These are phyloP conservation scores for Paramecium caudatum DNA, from an alignment of 73 alveolate species.

Conservation along the genomic window DNA sequence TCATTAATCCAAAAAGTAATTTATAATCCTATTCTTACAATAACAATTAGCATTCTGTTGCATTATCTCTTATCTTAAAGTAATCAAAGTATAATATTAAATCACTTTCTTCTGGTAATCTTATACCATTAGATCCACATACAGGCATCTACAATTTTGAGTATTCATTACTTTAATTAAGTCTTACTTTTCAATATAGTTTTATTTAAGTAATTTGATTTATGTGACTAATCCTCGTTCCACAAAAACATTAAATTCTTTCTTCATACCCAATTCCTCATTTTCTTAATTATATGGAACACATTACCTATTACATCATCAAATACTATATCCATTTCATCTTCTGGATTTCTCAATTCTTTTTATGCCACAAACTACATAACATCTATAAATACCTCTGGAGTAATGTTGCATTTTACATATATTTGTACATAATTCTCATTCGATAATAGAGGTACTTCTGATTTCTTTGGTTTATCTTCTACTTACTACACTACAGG, in stretches of 20 bases:
- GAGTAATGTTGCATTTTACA: constrained; percentile 57
- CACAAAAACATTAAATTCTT: constrained; percentile 62
- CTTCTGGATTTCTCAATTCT: constrained; percentile 8
- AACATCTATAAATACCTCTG: constrained; percentile 1
- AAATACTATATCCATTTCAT: constrained; percentile 46
- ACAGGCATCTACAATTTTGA: constrained; percentile 58
- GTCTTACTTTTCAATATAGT: constrained; percentile 59
- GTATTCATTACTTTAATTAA: constrained; percentile 3
- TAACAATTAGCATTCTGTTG: constrained; percentile 36
- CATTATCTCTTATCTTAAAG: constrained; percentile 41
- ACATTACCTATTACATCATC: constrained; percentile 64
- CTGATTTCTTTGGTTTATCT: not conserved
- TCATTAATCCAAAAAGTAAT: constrained; percentile 21
- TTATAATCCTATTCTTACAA: not conserved
- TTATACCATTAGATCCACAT: constrained; percentile 66
- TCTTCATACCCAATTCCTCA: constrained; percentile 69
- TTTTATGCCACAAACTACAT: constrained; percentile 57
- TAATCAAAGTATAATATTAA: constrained; percentile 6
- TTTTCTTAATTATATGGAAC: not conserved
- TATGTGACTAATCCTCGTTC: constrained; percentile 21
- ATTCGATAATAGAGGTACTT: constrained; percentile 41
- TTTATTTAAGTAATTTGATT: constrained; percentile 42
- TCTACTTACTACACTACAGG: not conserved
- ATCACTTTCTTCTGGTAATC: constrained; percentile 62
- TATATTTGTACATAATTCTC: constrained; percentile 45